Evolutionary conservation across 192 early-diverging fungal species (phyloP).

Genomic region (Coemansia sp.): DNA sequence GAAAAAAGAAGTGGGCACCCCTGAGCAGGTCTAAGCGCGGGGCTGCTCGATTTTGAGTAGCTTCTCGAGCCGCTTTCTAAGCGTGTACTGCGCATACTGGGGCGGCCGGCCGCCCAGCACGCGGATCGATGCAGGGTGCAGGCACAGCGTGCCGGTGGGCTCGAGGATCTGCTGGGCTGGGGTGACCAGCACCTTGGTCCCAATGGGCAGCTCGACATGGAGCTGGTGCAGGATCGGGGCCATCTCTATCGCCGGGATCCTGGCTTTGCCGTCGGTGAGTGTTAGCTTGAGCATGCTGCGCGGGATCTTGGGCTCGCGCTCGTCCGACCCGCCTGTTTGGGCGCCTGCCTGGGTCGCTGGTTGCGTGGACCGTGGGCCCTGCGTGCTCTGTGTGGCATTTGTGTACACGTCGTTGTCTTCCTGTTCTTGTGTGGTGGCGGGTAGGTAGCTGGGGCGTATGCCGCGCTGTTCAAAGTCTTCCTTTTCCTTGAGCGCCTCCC

Average conservation of each 20-base stretch:
- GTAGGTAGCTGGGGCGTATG: slow-evolving; percentile 40
- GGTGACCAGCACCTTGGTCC: slow-evolving; percentile 37
- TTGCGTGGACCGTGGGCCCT: no score
- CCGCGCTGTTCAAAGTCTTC: slow-evolving; percentile 48
- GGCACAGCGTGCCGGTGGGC: slow-evolving; percentile 22
- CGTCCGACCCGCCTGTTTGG: background rate
- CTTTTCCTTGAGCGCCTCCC: slow-evolving; percentile 43
- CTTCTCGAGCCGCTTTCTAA: slow-evolving; percentile 21
- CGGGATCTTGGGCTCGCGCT: slow-evolving; percentile 34
- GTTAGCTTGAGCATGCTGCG: slow-evolving; percentile 36
- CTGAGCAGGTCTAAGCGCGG: no score
- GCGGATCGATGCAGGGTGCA: slow-evolving; percentile 7
- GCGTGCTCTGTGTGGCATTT: slow-evolving; percentile 13
- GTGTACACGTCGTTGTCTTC: slow-evolving; percentile 7
- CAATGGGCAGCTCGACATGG: slow-evolving; percentile 32
- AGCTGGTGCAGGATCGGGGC: slow-evolving; percentile 29
- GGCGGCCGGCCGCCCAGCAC: slow-evolving; percentile 33
- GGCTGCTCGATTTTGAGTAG: no score
- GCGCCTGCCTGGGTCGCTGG: background rate
- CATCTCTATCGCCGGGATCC: slow-evolving; percentile 31
- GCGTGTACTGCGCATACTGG: slow-evolving; percentile 30
- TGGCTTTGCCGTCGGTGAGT: slow-evolving; percentile 34
- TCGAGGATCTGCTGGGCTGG: slow-evolving; percentile 20
- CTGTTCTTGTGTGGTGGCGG: slow-evolving; percentile 6
- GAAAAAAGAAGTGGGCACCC: no score